Evolutionary conservation across 139 green algal genomes (phyloP), one percentile per base, ranked within the genome.

Genomic region (Yamagishiella unicocca): DNA sequence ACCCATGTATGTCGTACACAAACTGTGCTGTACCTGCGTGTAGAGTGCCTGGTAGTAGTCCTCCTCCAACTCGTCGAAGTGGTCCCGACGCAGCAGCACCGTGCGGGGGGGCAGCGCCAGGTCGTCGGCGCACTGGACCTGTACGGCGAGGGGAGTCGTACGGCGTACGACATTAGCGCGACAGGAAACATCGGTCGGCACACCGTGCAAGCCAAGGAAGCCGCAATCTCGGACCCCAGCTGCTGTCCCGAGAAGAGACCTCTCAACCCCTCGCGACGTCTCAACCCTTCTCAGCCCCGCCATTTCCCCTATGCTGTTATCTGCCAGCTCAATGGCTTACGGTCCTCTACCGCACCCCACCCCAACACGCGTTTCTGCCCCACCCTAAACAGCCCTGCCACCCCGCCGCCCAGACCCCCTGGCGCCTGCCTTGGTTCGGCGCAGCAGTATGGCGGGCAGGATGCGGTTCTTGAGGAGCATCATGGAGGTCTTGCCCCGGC

Each of bases 31-130:
- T 71, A 78, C 79, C 79, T 85, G 79, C 61, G 79, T 87, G 92
- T 96, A 96, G 64, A 96, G 92, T 12, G 95, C 94, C 90, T 98
- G 93, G 79, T 99, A 99, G 75, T 98, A 99, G 92, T 99, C 97
- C 55, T 91, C 83, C 93, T 99, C 97, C 9, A 89, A 83, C 78
- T 89, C 89, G 89, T 97, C 95, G 87, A 98, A 96, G n/a, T 76
- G 82, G 76, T 96, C 92, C 43, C 93, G 90, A 19, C 95, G 91
- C 87, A 98, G 78, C 40, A 95, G 84, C 71, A 96, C 85, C 21
- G 92, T 96, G 54, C 93, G 88, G 21, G 96, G 96, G 10, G 97
- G 97, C 46, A 99, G 94, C 8, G 94, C 92, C 64, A 99, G 94
- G 80, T 98, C 96, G 46, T 98, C 97, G 0, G 97, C 96, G 79